Base-by-base conservation (phyloP, 306 rosid genomes). In the Gastrolobium bilobum region DNA sequence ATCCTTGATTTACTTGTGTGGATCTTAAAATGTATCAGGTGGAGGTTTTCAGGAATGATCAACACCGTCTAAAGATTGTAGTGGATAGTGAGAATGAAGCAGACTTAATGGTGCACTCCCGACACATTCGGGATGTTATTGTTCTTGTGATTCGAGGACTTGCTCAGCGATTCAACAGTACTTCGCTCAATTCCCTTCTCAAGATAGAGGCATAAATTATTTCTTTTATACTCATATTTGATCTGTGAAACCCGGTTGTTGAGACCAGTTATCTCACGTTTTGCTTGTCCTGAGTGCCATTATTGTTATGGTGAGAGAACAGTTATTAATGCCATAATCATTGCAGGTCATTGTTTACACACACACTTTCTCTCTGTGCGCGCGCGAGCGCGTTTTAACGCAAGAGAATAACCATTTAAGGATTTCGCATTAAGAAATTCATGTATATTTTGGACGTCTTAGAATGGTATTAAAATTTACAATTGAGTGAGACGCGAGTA, bases 151-250 rank as follows among this genome's bases (percentile, higher is more conserved):
- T 95, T 77, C 86, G 98, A 73, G 99, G 99, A 76, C 73, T 93
- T 68, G 99, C 99, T 84, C 99, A 95, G 79, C 84, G 97, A 82
- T 95, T 93, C 78, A 95, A 95, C 46, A 95, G 99, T 77, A 95
- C 99, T 75, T 93, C 99, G 54, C 98, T 95, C 82, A 95, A 95
- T 80, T 87, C 98, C 50, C 98, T 95, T 71, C 99, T 95, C 79
- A 95, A 93, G 82, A 95, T 95, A 42, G 99, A 91, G 46, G 76
- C 99, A 54, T 95, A 64, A 81, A 64, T 65, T 57, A 20, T 39
- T 46, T 48, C 20, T 37, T 38, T 9, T 31, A 47, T 57, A 82
- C 78, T 79, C 57, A 20, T 58, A 66, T 34, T 65, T 72, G 44
- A 58, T 65, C 39, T 59, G 39, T 47, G 81, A 71, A 75, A 51